These are phyloP conservation scores for Rosellinia necatrix DNA, from an alignment of 2,329 filamentous ascomycete species.

Conservation along the genomic window DNA sequence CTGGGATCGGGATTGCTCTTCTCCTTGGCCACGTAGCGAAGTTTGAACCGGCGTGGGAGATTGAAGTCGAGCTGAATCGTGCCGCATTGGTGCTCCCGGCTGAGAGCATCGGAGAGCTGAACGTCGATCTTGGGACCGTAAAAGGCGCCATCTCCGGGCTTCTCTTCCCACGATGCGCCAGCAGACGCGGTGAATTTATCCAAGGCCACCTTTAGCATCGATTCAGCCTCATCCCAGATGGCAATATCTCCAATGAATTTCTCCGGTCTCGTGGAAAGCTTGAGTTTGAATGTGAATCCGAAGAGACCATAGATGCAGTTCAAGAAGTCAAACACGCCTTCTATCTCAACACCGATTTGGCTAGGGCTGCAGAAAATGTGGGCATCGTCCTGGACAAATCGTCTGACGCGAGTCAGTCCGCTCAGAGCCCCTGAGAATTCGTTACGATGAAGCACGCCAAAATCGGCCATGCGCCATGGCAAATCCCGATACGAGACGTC, in stretches of 20 bases:
- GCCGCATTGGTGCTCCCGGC: conserved; percentile 81
- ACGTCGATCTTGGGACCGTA: conserved; percentile 99
- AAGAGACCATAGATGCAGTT: conserved; percentile 75
- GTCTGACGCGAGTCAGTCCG: conserved; percentile 79
- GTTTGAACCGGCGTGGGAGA: conserved; percentile 61
- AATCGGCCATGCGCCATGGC: conserved; percentile 84
- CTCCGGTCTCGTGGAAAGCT: conserved; percentile 25
- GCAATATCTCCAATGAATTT: conserved; percentile 52
- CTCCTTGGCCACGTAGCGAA: conserved; percentile 19
- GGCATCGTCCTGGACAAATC: conserved; percentile 89
- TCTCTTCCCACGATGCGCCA: conserved; percentile 81
- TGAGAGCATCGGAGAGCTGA: too few species aligned
- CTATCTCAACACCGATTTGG: conserved; percentile 33
- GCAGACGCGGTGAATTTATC: conserved; percentile 69
- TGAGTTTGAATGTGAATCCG: conserved; percentile 76
- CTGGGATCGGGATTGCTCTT: neutral
- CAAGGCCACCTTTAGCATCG: conserved; percentile 76
- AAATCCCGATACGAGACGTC: conserved; percentile 80
- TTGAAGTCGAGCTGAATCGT: conserved; percentile 96
- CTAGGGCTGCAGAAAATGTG: conserved; percentile 76
- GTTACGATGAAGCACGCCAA: conserved; percentile 81
- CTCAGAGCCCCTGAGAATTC: conserved; percentile 81
- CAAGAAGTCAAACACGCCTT: conserved; percentile 72
- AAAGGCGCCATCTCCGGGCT: conserved; percentile 95
- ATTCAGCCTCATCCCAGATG: conserved; percentile 89